Conservation (phyloP, 2,329 filamentous ascomycete genomes). For the Talaromyces verruculosus region DNA sequence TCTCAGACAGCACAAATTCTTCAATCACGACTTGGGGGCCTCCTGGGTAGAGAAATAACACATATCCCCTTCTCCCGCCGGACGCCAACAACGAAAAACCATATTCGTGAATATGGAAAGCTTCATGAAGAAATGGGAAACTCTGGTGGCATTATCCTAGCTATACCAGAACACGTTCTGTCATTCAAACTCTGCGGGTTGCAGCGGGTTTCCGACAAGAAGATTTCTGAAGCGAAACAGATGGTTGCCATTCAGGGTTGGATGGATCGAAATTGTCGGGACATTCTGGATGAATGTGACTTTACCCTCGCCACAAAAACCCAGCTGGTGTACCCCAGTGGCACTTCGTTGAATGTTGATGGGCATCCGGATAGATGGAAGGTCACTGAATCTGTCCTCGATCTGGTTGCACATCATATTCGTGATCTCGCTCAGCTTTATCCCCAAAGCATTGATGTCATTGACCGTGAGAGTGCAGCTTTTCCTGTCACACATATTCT, state of each 20-base stretch:
- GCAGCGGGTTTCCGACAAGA: conserved; percentile 55
- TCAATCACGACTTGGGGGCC: conserved; percentile 54
- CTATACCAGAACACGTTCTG: conserved; percentile 63
- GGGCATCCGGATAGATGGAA: conserved; percentile 57
- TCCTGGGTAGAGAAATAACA: conserved; percentile 56
- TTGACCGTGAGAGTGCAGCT: background rate
- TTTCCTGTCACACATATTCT: conserved; percentile 14
- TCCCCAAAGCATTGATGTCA: conserved; percentile 5
- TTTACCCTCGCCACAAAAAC: conserved; percentile 55
- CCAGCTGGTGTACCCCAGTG: conserved; percentile 60
- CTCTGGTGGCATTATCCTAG: conserved; percentile 57
- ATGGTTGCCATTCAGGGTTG: conserved; percentile 57
- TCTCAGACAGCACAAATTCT: conserved; percentile 62
- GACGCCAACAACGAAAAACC: conserved; percentile 33
- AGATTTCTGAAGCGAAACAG: conserved; percentile 40
- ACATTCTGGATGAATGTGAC: conserved; percentile 66
- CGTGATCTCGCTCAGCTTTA: background rate
- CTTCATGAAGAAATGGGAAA: conserved; percentile 48
- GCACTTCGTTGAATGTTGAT: conserved; percentile 51
- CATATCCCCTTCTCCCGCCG: conserved; percentile 61
- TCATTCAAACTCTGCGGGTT: conserved; percentile 64
- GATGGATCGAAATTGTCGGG: conserved; percentile 53
- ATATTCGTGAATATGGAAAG: conserved; percentile 35
- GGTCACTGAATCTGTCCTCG: conserved; percentile 44
- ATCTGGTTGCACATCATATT: conserved; percentile 34